phyloP scores from a whole-genome alignment of 805 yeast genomes.

The Starmerella vitae region DNA sequence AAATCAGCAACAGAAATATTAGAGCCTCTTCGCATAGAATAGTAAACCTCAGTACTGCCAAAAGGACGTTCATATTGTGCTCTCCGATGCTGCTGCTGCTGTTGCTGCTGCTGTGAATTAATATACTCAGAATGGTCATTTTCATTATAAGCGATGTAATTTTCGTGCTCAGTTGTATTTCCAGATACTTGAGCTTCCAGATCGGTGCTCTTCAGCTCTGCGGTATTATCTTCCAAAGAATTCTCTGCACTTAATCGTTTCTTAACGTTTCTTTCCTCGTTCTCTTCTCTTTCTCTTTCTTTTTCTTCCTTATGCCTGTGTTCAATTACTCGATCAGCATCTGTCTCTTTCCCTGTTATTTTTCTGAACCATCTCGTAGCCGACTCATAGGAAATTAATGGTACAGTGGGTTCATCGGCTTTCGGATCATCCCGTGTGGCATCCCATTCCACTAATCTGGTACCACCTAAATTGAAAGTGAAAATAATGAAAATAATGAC shows the following conservation, averaged over 20 bases:
- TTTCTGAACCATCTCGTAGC: slow-evolving; percentile 6
- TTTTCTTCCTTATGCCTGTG: background rate
- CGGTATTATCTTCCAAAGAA: background rate
- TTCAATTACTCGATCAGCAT: background rate
- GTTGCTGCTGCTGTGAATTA: background rate
- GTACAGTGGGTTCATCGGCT: slow-evolving; percentile 19
- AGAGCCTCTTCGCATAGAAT: slow-evolving; percentile 5
- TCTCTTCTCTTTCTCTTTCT: background rate
- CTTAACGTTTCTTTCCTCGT: background rate
- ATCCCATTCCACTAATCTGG: slow-evolving; percentile 56
- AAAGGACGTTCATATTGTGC: slow-evolving; percentile 8
- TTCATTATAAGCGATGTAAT: background rate
- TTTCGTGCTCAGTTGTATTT: background rate
- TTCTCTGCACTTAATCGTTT: background rate
- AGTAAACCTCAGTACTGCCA: slow-evolving; percentile 15
- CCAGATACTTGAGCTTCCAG: background rate
- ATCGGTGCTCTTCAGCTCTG: background rate
- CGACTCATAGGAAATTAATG: slow-evolving; percentile 12
- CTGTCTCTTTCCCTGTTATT: background rate
- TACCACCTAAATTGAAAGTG: slow-evolving; percentile 67
- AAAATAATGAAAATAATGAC: slow-evolving; percentile 52
- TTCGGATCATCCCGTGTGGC: slow-evolving; percentile 32
- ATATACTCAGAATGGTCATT: background rate
- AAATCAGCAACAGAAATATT: background rate
- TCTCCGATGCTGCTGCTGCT: background rate